Conservation (phyloP, 495 filamentous ascomycete species). For the Penicillium samsonianum region DNA sequence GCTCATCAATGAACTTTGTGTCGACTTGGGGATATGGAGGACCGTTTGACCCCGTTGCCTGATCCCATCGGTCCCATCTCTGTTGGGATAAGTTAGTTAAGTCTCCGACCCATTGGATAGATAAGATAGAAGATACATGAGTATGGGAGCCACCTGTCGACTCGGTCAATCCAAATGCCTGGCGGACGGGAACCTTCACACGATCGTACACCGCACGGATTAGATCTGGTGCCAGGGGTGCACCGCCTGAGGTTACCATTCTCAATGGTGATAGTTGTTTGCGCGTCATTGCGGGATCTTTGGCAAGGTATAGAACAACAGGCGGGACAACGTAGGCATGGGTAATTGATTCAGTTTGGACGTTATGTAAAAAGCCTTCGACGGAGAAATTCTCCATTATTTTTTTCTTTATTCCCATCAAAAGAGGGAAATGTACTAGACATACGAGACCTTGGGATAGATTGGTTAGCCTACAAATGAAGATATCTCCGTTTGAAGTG, state of each 20-base stretch:
- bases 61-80: constrained; percentile 2
- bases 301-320: constrained; percentile 70
- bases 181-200: constrained; percentile 64
- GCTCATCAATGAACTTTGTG: constrained; percentile 63
- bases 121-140: neutral
- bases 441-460: constrained; percentile 41
- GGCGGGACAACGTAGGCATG: constrained; percentile 83
- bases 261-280: constrained; percentile 71
- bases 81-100: neutral
- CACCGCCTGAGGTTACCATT: constrained; percentile 78
- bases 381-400: constrained; percentile 81
- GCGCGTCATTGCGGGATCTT: constrained; percentile 63
- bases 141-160: constrained; percentile 34
- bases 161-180: constrained; percentile 74
- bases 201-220: constrained; percentile 67
- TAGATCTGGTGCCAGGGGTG: constrained; percentile 73
- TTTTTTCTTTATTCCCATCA: constrained; percentile 58
- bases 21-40: constrained; percentile 69
- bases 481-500: neutral
- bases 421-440: constrained; percentile 57
- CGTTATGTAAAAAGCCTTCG: constrained; percentile 61
- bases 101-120: no score
- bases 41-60: constrained; percentile 39
- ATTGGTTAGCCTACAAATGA: neutral
- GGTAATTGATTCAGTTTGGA: constrained; percentile 68